phyloP scores from a whole-genome alignment of 2,329 filamentous ascomycete species.

The Meredithiella fracta region DNA sequence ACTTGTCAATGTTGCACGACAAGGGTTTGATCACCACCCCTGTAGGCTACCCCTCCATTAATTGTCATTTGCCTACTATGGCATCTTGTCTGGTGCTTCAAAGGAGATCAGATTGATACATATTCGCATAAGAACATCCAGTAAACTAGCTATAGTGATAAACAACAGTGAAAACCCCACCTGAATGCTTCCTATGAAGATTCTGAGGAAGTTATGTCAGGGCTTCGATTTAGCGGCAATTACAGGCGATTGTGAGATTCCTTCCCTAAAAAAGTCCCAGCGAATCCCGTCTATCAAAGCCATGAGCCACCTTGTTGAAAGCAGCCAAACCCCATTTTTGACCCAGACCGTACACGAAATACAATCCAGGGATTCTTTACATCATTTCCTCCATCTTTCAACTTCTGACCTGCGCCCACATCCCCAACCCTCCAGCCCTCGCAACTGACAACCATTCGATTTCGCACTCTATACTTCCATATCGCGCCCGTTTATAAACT shows the following conservation, averaged over 20 bases:
- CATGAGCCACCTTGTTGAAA: neutral
- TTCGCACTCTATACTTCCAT: neutral
- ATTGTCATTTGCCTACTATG: neutral
- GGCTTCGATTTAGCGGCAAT: neutral
- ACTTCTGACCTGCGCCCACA: slow-evolving; percentile 2
- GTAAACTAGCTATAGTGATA: neutral
- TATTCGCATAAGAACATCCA: neutral
- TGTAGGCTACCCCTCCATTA: neutral
- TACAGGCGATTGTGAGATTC: neutral
- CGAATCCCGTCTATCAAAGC: neutral
- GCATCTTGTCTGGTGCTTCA: neutral
- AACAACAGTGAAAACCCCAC: too few species aligned
- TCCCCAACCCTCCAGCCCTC: neutral
- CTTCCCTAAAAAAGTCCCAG: neutral
- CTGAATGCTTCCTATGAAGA: too few species aligned
- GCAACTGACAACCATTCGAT: neutral
- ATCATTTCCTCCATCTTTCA: slow-evolving; percentile 11
- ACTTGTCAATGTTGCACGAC: slow-evolving; percentile 3
- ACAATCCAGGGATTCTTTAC: slow-evolving; percentile 8
- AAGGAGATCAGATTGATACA: neutral
- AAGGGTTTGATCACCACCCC: neutral
- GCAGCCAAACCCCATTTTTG: slow-evolving; percentile 1
- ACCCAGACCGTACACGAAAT: slow-evolving; percentile 4
- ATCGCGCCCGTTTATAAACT: neutral
- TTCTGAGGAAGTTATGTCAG: too few species aligned